Base-by-base conservation (phyloP, 768 basidiomycete species). In the Lanmaoa pseudosensibilis region DNA sequence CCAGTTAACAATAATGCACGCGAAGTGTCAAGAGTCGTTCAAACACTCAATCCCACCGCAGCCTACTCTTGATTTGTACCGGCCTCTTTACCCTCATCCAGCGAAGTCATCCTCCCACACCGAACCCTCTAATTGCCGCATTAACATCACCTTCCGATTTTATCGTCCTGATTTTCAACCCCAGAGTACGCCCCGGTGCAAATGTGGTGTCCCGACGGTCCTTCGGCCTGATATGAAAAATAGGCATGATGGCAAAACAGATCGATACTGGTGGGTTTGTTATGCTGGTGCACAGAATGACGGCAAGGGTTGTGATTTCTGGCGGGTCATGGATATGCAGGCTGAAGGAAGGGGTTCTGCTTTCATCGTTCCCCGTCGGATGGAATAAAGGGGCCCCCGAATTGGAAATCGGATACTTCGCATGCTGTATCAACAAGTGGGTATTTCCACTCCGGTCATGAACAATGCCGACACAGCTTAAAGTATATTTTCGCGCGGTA, bases 61-160 rank as follows among this genome's bases (percentile, higher is more conserved):
- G 58, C 68, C 76, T 12, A 74, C 81, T 2, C 79, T 93, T 39
- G 91, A 93, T 64, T 62, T 87, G n/a, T 92, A 83, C 67, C 81
- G 80, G 33, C 90, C 91, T 5, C 66, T 79, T 2, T 78, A 71
- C 59, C 81, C 85, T 34, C 70, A 72, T 51, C 64, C 64, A 13
- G 62, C 56, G 32, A 55, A 37, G 39, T 57, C 57, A 21, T 54
- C 44, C 10, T 60, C 57, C 16, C 64, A 60, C 45, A 63, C 62
- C 2, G 78, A 82, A 46, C 75, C 82, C 2, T 85, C 81, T 9
- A 90, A 83, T 58, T 84, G 80, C 60, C 83, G 90, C 25, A 91
- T 93, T 64, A 93, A 93, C 62, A 86, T 93, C 54, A 93, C 91
- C 1, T 93, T 93, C 67, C 80, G 92, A 16, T 93, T 93, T 66